Conservation (phyloP, 768 basidiomycete genomes). For the Lactarius akahatsu region DNA sequence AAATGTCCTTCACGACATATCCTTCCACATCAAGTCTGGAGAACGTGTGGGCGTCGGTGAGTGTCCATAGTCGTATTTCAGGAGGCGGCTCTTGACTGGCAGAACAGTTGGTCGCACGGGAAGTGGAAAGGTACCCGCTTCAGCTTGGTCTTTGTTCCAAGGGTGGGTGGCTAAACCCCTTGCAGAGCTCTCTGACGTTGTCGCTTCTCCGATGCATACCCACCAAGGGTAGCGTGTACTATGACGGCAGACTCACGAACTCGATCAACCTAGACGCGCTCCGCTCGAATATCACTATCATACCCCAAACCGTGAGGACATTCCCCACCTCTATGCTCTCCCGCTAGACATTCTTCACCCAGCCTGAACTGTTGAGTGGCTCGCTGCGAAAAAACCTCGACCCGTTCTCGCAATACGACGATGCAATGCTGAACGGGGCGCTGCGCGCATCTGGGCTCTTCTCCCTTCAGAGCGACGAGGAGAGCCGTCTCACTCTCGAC, state of each 20-base stretch:
- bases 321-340: not conserved
- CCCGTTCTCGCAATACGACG: conserved; percentile 56
- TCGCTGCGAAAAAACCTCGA: conserved; percentile 58
- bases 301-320: conserved; percentile 51
- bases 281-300: conserved; percentile 55
- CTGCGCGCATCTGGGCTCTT: conserved; percentile 50
- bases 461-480: conserved; percentile 41
- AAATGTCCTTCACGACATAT: conserved; percentile 51
- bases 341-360: conserved; percentile 15
- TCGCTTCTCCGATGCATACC: conserved; percentile 54
- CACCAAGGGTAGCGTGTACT: conserved; percentile 51
- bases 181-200: conserved; percentile 49
- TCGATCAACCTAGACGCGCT: conserved; percentile 53
- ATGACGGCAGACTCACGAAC: conserved; percentile 48
- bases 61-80: conserved; percentile 23
- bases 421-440: conserved; percentile 50
- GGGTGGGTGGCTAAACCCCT: not conserved
- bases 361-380: conserved; percentile 55
- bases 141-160: conserved; percentile 18
- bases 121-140: conserved; percentile 44
- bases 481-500: conserved; percentile 45
- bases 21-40: conserved; percentile 52
- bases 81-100: conserved; percentile 5
- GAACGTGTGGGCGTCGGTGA: conserved; percentile 56
- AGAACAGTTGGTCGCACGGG: conserved; percentile 57